Base-by-base conservation (phyloP, 164 flowering plant genomes). In the Protea cynaroides region DNA sequence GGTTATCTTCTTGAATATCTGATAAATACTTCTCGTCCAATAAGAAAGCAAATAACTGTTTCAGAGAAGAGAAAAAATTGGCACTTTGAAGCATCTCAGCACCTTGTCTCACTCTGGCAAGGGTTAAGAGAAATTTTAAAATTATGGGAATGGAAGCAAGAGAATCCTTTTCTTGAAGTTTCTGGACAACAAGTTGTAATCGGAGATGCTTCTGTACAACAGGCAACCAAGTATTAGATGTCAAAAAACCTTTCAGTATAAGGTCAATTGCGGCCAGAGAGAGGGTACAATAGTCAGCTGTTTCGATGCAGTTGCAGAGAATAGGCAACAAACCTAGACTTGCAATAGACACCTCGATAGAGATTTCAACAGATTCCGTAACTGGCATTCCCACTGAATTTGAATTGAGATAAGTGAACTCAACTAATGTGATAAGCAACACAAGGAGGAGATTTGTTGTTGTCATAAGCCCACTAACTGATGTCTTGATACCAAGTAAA, bases 151-250 rank as follows among this genome's bases (percentile, higher is more conserved):
- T 19, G 1, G 81, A 81, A 56, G 66, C 69, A 40, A 65, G 43
- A 59, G 76, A 76, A 47, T 69, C 72, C 62, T 72, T 74, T 64
- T 84, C 90, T 57, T 81, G 86, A 65, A 94, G 89, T 72, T 77
- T 83, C 56, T 61, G 77, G 68, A 89, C 65, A 59, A 89, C 53
- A 65, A 69, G 68, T 66, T 75, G 91, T 65, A 89, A 51, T 6
- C 58, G 82, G 22, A 94, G 83, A 77, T 86, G 86, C 67, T 79
- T 78, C 69, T 79, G 86, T 54, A 94, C 68, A 63, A 94, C 65
- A 15, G 97, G 97, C 65, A 89, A 78, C 99, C 99, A 91, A 14
- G 93, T 80, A 29, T 62, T 67, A 17, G 88, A 78, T 46, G 83
- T 75, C 75, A 79, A 71, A 59, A 83, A 83, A 47, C 72, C 66